Percentiles rank a stretch among this genome's conserved stretches.
phyloP scores from a whole-genome alignment of 305 asterid genomes.

The Nicotiana rustica region DNA sequence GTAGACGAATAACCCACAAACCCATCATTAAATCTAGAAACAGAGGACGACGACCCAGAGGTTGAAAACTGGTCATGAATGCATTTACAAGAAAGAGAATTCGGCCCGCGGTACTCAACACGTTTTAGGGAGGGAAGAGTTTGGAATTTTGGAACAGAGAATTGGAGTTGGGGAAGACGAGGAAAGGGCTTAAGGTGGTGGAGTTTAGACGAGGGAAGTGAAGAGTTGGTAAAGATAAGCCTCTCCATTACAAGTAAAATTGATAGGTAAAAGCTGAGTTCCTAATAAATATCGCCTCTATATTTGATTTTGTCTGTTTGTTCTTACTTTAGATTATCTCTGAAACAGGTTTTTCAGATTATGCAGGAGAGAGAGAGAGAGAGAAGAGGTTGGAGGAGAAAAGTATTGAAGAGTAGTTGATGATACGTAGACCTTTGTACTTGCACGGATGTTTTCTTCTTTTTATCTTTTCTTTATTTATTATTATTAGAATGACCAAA shows the following conservation, averaged over 20 bases:
- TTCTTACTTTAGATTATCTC: neutral
- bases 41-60: constrained; percentile 11
- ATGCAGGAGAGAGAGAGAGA: neutral
- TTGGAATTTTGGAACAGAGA: constrained; percentile 37
- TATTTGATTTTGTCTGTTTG: neutral
- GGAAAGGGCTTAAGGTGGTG: constrained; percentile 47
- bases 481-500: too few relatives aligned
- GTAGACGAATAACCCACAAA: constrained; percentile 35
- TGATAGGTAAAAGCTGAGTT: neutral
- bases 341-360: neutral
- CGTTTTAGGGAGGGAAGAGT: constrained; percentile 37
- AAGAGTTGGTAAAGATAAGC: constrained; percentile 54
- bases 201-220: constrained; percentile 53
- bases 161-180: constrained; percentile 45
- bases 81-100: constrained; percentile 49
- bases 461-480: neutral
- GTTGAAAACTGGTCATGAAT: constrained; percentile 33
- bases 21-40: constrained; percentile 38
- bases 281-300: neutral
- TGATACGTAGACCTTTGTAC: neutral
- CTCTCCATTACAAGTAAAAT: constrained; percentile 53
- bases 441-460: neutral
- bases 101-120: constrained; percentile 43
- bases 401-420: neutral
- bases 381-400: neutral